Conservation (phyloP, 2,329 filamentous ascomycete genomes). For the Colletotrichum phormii region DNA sequence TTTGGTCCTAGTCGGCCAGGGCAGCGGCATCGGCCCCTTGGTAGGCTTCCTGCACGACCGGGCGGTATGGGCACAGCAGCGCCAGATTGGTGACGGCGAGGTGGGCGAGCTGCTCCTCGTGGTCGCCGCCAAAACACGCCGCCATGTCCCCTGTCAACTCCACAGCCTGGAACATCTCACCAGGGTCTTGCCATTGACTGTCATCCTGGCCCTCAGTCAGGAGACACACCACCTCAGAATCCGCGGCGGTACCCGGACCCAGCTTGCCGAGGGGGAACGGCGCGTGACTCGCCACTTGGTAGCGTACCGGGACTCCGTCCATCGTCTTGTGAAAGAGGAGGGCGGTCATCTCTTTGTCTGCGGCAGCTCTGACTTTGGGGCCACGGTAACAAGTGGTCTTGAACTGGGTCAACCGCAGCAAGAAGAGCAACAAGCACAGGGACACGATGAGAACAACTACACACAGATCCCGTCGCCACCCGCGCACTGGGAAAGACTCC, state of each 20-base stretch:
- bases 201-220: constrained; percentile 23
- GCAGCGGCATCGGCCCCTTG: constrained; percentile 20
- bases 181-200: constrained; percentile 10
- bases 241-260: constrained; percentile 9
- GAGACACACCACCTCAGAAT: constrained; percentile 28
- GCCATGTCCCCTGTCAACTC: constrained; percentile 24
- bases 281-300: constrained; percentile 14
- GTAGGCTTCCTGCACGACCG: constrained; percentile 31
- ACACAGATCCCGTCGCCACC: constrained; percentile 6
- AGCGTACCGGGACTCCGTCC: constrained; percentile 3
- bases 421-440: neutral
- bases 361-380: constrained; percentile 28
- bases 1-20: constrained; percentile 19
- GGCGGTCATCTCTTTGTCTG: constrained; percentile 30
- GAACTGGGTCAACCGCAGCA: constrained; percentile 6
- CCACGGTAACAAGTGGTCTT: constrained; percentile 18
- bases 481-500: constrained; percentile 12
- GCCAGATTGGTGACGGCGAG: neutral
- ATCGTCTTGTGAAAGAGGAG: constrained; percentile 10
- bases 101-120: constrained; percentile 19
- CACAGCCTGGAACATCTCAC: constrained; percentile 19
- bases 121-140: constrained; percentile 20
- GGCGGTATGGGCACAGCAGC: neutral
- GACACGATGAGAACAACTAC: neutral
- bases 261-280: neutral